A percentile compares a stretch with the other conserved stretches of the same genome.
Conservation (phyloP, 345 rosid genomes). For the Salix exigua region DNA sequence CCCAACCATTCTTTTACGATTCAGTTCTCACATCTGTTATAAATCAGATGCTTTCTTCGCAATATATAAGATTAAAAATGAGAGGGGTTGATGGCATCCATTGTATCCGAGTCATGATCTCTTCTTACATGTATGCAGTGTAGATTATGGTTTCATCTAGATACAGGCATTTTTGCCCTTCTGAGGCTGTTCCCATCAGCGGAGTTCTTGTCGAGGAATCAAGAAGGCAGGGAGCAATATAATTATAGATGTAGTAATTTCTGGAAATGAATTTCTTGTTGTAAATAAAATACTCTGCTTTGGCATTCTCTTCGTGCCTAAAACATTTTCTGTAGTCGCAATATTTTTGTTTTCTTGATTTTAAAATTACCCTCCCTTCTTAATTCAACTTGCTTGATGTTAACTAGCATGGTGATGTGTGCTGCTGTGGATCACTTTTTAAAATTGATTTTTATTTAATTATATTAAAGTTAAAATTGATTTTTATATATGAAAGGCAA, state of each 20-base stretch:
- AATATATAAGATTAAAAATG: background rate
- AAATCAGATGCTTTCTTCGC: slow-evolving; percentile 1
- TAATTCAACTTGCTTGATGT: background rate
- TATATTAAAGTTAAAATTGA: no score
- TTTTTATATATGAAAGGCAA: no score
- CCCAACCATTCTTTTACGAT: slow-evolving; percentile 12
- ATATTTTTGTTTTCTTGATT: background rate
- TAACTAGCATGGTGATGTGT: background rate
- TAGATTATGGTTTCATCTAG: background rate
- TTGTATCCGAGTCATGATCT: background rate
- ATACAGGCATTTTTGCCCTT: background rate
- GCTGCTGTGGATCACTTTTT: no score
- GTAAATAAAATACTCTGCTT: slow-evolving; percentile 3
- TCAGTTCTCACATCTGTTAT: slow-evolving; percentile 2
- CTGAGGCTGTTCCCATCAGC: background rate
- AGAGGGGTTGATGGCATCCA: background rate
- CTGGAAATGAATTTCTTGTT: background rate
- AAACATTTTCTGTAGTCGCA: background rate
- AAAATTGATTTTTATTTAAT: no score
- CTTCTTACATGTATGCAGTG: background rate
- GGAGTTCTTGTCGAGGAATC: background rate
- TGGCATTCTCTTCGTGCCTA: background rate
- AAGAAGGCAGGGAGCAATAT: background rate
- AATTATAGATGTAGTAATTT: background rate
- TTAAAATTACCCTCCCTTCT: no score